phyloP scores from a whole-genome alignment of 257 asterid species.

The Marsdenia floribunda region DNA sequence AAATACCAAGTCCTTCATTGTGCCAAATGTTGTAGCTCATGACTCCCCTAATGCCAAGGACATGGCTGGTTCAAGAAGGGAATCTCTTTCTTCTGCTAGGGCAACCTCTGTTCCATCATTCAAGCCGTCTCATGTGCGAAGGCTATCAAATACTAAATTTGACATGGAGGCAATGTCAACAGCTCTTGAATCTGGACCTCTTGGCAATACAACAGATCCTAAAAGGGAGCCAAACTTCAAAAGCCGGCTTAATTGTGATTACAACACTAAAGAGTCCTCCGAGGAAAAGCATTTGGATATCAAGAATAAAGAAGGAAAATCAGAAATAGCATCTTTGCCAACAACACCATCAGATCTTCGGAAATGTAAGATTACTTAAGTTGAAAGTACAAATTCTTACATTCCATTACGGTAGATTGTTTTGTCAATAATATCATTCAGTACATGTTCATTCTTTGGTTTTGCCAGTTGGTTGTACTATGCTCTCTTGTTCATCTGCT shows the following conservation, averaged over 20 bases:
- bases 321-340: conserved; percentile 42
- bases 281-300: conserved; percentile 42
- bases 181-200: conserved; percentile 41
- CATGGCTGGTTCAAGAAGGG: conserved; percentile 53
- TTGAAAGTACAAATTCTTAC: neutral
- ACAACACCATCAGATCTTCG: conserved; percentile 33
- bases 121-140: conserved; percentile 47
- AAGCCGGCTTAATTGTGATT: conserved; percentile 40
- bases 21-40: conserved; percentile 69
- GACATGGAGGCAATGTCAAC: conserved; percentile 57
- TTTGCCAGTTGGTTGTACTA: neutral
- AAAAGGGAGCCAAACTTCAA: conserved; percentile 39
- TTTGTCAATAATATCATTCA: neutral
- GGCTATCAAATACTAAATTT: conserved; percentile 47
- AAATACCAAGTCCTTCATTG: conserved; percentile 45
- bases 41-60: conserved; percentile 53
- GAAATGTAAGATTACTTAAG: conserved; percentile 25
- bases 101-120: conserved; percentile 35
- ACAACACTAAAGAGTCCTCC: conserved; percentile 52
- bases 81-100: conserved; percentile 43
- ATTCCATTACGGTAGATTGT: neutral
- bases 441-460: neutral
- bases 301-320: conserved; percentile 39
- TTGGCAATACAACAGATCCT: conserved; percentile 28
- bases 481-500: neutral